Base-by-base conservation (phyloP, 2,329 filamentous ascomycete species). In the Xylaria hypoxylon region DNA sequence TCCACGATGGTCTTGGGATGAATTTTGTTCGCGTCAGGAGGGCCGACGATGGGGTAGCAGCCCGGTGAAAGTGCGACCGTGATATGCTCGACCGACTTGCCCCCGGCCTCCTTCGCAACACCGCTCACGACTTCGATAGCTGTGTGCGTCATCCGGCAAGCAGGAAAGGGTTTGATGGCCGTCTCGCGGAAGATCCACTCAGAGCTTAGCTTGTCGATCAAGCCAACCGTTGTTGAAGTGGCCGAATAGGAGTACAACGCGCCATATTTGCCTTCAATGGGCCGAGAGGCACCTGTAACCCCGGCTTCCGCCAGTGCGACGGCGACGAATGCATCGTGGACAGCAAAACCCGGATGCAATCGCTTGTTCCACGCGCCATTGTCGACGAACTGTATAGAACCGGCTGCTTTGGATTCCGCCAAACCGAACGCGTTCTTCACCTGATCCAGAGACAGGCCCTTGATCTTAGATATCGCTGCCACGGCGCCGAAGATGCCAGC, bases 361-460 rank as follows among this genome's bases (percentile, higher is more conserved):
- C 74, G 64, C 63, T 76, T 75, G 59, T 76, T 77, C 73, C 72
- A 75, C 2, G 68, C 62, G 1, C 74, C 75, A 47, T 76, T 76
- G 59, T 74, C 73, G 5, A 77, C 71, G 50, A 74, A 77, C 62
- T 77, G 73, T 71, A 77, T 77, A 28, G 71, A 74, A 1, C 75
- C 75, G 15, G 73, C 65, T 0, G 73, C 72, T 38, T 72, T 75
- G 1, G 73, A 77, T 2, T 58, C 65, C 6, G 73, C 74, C 4
- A 76, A 57, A 0, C 74, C 74, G 13, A 76, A 71, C 2, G 73
- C 74, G 50, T 74, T 64, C 51, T 62, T 68, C 31, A 72, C 52
- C 45, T 69, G 59, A 2, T 40, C 56, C 1, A 64, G 40, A 1
- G 74, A 66, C 11, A 75, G 52, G 6, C 69, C 68, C 35, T 68